These are phyloP conservation scores for Kewa caespitosa DNA, from an alignment of 179 eudicot genomes.

Conservation along the genomic window DNA sequence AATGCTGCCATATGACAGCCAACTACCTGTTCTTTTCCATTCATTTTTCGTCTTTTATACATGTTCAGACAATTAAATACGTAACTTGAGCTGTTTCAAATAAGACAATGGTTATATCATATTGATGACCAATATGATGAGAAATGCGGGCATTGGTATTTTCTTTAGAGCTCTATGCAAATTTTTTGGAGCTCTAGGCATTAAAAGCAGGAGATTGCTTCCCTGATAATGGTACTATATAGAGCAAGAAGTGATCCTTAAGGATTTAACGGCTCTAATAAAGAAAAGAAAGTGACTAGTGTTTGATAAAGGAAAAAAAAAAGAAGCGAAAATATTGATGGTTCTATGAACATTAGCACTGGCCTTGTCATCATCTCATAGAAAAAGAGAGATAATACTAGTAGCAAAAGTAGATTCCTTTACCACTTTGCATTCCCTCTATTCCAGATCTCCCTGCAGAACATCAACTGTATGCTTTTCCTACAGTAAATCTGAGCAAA, in stretches of 20 bases:
- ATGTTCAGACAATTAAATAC: background rate
- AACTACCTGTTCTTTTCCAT: background rate
- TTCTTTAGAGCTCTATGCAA: background rate
- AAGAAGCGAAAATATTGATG: background rate
- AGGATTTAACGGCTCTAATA: slow-evolving; percentile 15
- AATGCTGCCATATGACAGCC: background rate
- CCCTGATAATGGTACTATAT: background rate
- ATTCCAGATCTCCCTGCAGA: slow-evolving; percentile 25
- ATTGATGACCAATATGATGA: no score
- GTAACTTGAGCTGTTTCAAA: background rate
- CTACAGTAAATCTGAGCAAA: background rate
- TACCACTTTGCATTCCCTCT: slow-evolving; percentile 24
- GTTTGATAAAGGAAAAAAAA: background rate
- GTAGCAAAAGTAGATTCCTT: slow-evolving; percentile 34
- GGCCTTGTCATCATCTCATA: background rate
- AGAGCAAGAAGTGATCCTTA: slow-evolving; percentile 18
- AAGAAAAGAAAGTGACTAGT: slow-evolving; percentile 1
- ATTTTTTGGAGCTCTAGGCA: slow-evolving; percentile 19
- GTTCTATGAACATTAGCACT: slow-evolving; percentile 1
- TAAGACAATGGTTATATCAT: background rate
- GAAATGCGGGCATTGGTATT: no score
- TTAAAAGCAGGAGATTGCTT: slow-evolving; percentile 19
- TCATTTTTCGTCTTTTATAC: background rate
- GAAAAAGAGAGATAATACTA: background rate
- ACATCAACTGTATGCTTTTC: slow-evolving; percentile 6